These are phyloP conservation scores for Meyerozyma elateridarum DNA, from an alignment of 1,139 yeast genomes.

Conservation along the genomic window DNA sequence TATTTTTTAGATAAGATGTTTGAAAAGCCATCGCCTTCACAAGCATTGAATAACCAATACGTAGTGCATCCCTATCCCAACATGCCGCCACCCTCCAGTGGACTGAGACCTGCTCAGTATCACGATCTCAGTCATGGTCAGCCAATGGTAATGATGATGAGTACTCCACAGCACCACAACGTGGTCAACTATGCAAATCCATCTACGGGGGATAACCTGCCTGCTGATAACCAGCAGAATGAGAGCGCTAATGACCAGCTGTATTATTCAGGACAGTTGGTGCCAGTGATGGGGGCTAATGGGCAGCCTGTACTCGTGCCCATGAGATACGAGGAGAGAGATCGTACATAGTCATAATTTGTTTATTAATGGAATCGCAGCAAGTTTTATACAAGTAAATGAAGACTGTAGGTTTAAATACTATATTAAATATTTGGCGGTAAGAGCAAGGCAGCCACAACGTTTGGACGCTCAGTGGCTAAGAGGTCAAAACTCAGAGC, in stretches of 20 bases:
- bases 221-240: too few species aligned
- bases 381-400: too few species aligned
- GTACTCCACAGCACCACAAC: slow-evolving; percentile 38
- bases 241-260: slow-evolving; percentile 1
- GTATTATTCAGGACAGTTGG: slow-evolving; percentile 2
- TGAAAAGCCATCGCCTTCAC: slow-evolving; percentile 39
- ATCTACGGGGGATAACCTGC: too few species aligned
- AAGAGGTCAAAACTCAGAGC: slow-evolving; percentile 69
- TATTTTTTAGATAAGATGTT: slow-evolving; percentile 37
- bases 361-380: too few species aligned
- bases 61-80: slow-evolving; percentile 17
- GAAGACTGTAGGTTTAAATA: neutral
- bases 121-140: slow-evolving; percentile 14
- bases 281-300: slow-evolving; percentile 4
- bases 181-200: slow-evolving; percentile 10
- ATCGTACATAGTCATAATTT: too few species aligned
- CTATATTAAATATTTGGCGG: slow-evolving; percentile 57
- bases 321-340: slow-evolving; percentile 3
- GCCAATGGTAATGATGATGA: slow-evolving; percentile 37
- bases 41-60: slow-evolving; percentile 16
- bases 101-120: slow-evolving; percentile 10
- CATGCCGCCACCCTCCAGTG: slow-evolving; percentile 26
- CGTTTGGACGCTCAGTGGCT: slow-evolving; percentile 74
- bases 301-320: slow-evolving; percentile 3
- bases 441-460: slow-evolving; percentile 62